Conservation (phyloP, 1,284 basidiomycete genomes). For the Agroathelia rolfsii region DNA sequence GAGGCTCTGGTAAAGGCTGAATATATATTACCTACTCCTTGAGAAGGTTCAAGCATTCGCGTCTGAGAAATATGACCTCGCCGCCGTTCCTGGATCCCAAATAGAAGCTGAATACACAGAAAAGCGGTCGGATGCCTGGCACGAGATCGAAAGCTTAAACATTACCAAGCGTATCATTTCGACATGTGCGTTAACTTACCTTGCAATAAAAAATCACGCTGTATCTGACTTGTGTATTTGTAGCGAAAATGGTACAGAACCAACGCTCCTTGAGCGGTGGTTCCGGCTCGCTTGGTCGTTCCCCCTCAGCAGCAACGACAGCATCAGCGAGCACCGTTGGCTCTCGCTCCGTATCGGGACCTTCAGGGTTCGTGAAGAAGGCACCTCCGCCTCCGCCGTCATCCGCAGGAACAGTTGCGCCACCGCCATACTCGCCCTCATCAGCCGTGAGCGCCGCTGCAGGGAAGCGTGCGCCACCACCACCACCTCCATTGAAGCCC, state of each 20-base stretch:
- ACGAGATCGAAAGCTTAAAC: constrained; percentile 63
- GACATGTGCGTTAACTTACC: constrained; percentile 49
- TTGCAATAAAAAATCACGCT: constrained; percentile 10
- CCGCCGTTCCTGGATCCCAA: constrained; percentile 53
- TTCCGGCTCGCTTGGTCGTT: constrained; percentile 28
- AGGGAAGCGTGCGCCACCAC: constrained; percentile 77
- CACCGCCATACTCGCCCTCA: constrained; percentile 51
- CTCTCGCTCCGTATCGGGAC: constrained; percentile 26
- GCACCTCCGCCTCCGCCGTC: constrained; percentile 36
- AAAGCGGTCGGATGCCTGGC: constrained; percentile 72
- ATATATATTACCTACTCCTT: constrained; percentile 88
- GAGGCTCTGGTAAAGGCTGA: constrained; percentile 47
- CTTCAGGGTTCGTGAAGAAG: constrained; percentile 32
- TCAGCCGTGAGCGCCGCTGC: constrained; percentile 26
- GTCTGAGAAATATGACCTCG: constrained; percentile 74
- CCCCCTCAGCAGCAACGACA: constrained; percentile 21
- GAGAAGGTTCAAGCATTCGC: constrained; percentile 88
- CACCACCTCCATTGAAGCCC: constrained; percentile 79
- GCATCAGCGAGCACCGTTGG: constrained; percentile 35
- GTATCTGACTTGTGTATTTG: constrained; percentile 3
- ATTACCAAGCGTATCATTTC: constrained; percentile 79
- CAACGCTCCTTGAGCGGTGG: constrained; percentile 30
- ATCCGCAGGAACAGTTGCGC: constrained; percentile 30
- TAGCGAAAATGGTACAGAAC: constrained; percentile 58
- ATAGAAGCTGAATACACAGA: constrained; percentile 74